Conservation (phyloP, 768 basidiomycete species). For the Amanita subjunquillea region DNA sequence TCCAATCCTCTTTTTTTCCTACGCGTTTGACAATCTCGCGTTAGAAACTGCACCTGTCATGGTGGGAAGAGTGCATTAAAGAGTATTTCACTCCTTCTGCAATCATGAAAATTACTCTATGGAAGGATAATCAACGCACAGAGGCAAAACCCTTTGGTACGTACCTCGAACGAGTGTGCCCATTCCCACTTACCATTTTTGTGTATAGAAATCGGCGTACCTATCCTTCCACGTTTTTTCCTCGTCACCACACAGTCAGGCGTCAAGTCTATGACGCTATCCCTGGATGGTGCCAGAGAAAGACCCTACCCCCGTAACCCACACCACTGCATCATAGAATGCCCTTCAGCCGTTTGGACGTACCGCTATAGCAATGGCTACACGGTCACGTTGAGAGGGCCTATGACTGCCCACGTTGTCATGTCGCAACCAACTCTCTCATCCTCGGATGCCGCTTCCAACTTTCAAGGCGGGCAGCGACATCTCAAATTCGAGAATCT, state of each 20-base stretch:
- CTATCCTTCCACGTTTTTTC: slow-evolving; percentile 77
- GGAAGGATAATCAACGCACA: slow-evolving; percentile 72
- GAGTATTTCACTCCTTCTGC: slow-evolving; percentile 67
- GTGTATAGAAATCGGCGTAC: slow-evolving; percentile 62
- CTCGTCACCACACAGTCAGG: slow-evolving; percentile 78
- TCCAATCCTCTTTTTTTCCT: slow-evolving; percentile 10
- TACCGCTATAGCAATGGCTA: slow-evolving; percentile 76
- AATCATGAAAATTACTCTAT: slow-evolving; percentile 71
- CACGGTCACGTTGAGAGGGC: slow-evolving; percentile 65
- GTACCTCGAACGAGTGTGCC: slow-evolving; percentile 14
- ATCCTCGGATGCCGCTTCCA: slow-evolving; percentile 10
- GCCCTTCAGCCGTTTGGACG: slow-evolving; percentile 68
- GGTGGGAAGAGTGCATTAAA: slow-evolving; percentile 56
- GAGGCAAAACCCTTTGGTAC: slow-evolving; percentile 81
- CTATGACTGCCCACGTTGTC: slow-evolving; percentile 57
- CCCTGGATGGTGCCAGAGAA: slow-evolving; percentile 70
- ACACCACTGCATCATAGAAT: slow-evolving; percentile 56
- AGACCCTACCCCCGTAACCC: slow-evolving; percentile 26
- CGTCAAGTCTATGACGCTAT: slow-evolving; percentile 75
- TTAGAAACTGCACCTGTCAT: slow-evolving; percentile 53
- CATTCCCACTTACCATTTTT: neutral
- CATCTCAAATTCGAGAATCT: slow-evolving; percentile 63
- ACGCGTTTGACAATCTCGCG: neutral
- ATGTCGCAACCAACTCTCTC: slow-evolving; percentile 21
- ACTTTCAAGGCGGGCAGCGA: slow-evolving; percentile 10